Percentiles rank a stretch among this genome's conserved stretches.
Evolutionary conservation across 2,329 filamentous ascomycete species (phyloP).

Genomic region (Graphiopsis chlorocephala): DNA sequence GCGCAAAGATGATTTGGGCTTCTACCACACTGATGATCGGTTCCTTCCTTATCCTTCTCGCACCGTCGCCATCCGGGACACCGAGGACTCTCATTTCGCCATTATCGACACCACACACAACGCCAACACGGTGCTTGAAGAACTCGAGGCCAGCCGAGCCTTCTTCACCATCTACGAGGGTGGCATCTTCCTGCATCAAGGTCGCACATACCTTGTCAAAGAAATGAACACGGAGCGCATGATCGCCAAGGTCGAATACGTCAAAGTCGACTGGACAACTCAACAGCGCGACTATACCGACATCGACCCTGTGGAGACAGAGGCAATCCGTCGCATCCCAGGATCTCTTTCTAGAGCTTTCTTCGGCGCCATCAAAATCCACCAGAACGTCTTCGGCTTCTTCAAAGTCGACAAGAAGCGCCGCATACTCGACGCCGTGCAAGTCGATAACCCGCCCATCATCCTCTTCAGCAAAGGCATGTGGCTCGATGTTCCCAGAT

Average conservation of each 20-base stretch:
- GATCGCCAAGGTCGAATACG: constrained; percentile 82
- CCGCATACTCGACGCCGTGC: constrained; percentile 83
- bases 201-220: constrained; percentile 85
- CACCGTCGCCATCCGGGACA: constrained; percentile 84
- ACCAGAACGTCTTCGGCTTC: constrained; percentile 88
- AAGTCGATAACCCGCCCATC: constrained; percentile 90
- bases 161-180: constrained; percentile 96
- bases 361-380: constrained; percentile 81
- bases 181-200: constrained; percentile 94
- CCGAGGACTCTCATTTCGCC: constrained; percentile 87
- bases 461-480: constrained; percentile 81
- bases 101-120: constrained; percentile 84
- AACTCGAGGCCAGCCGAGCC: constrained; percentile 92
- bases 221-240: constrained; percentile 78
- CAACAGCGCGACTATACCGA: constrained; percentile 91
- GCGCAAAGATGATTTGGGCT: constrained; percentile 70
- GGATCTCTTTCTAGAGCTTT: constrained; percentile 68
- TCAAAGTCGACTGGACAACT: constrained; percentile 93
- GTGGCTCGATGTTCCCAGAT: constrained; percentile 88
- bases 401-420: constrained; percentile 91
- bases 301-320: constrained; percentile 88
- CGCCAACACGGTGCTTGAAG: constrained; percentile 82
- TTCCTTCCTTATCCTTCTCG: constrained; percentile 83
- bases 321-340: constrained; percentile 73
- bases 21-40: constrained; percentile 84